A percentile compares a stretch with the other conserved stretches of the same genome.
These are phyloP conservation scores for Dendrobium officinale DNA, from an alignment of 106 monocot genomes.

Conservation along the genomic window DNA sequence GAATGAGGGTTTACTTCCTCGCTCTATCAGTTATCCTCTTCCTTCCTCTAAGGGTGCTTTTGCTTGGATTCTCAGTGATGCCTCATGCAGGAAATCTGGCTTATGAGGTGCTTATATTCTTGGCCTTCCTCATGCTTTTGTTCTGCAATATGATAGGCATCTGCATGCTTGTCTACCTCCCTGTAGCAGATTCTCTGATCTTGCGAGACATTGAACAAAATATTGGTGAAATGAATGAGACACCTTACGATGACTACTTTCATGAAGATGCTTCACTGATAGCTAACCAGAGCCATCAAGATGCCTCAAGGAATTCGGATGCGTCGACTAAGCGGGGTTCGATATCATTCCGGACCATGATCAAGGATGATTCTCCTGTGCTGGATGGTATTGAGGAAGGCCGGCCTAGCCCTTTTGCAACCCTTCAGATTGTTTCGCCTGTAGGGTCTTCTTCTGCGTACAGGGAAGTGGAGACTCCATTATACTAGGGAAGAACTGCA, in stretches of 20 bases:
- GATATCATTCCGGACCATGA: conserved; percentile 62
- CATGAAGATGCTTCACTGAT: conserved; percentile 36
- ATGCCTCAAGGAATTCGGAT: conserved; percentile 45
- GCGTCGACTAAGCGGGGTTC: conserved; percentile 55
- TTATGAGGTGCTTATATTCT: conserved; percentile 50
- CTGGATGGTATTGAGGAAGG: conserved; percentile 20
- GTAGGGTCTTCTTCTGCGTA: conserved; percentile 15
- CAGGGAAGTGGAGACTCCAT: conserved; percentile 23
- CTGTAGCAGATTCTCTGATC: conserved; percentile 53
- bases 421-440: conserved; percentile 35
- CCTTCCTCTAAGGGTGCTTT: conserved; percentile 45
- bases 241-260: conserved; percentile 74
- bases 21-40: conserved; percentile 24
- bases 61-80: conserved; percentile 61
- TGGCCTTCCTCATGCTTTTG: conserved; percentile 46
- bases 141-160: conserved; percentile 34
- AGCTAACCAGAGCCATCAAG: conserved; percentile 27
- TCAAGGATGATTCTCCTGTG: conserved; percentile 33
- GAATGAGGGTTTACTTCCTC: conserved; percentile 21
- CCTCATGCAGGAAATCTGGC: conserved; percentile 29
- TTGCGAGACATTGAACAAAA: conserved; percentile 23
- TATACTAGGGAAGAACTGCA: conserved; percentile 20
- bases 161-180: conserved; percentile 64
- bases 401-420: conserved; percentile 1
- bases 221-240: conserved; percentile 23